phyloP scores from a whole-genome alignment of 805 yeast species.

The Lipomyces spencermartinsiae region DNA sequence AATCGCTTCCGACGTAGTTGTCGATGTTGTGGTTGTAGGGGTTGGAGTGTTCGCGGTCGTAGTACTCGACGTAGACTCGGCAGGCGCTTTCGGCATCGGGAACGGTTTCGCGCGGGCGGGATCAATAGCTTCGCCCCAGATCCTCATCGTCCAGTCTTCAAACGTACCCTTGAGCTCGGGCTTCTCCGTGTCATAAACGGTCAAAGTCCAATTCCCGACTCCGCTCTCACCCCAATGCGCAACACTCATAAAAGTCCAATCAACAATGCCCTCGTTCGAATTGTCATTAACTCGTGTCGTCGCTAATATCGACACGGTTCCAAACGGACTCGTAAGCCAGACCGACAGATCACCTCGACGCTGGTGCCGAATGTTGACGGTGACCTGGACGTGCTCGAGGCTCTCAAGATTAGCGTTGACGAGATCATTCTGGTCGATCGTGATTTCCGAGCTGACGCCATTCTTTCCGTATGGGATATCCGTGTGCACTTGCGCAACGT shows the following conservation, averaged over 20 bases:
- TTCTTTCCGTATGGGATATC: constrained; percentile 40
- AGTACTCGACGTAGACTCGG: constrained; percentile 33
- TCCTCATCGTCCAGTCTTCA: constrained; percentile 72
- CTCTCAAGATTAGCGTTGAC: constrained; percentile 65
- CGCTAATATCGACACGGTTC: constrained; percentile 76
- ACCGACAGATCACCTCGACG: constrained; percentile 74
- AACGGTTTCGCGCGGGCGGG: constrained; percentile 64
- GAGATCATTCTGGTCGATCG: constrained; percentile 58
- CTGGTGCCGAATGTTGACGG: constrained; percentile 69
- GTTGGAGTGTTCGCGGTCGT: constrained; percentile 28
- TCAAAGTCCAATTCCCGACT: constrained; percentile 80
- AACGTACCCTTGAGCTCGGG: constrained; percentile 47
- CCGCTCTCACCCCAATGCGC: constrained; percentile 95
- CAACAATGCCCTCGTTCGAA: constrained; percentile 62
- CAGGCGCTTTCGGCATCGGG: constrained; percentile 49
- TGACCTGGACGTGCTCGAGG: constrained; percentile 85
- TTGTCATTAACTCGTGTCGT: constrained; percentile 66
- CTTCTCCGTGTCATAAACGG: constrained; percentile 53
- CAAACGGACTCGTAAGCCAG: constrained; percentile 74
- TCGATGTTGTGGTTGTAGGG: constrained; percentile 21
- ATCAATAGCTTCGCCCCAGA: constrained; percentile 83
- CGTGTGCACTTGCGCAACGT: constrained; percentile 49
- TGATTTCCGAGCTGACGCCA: constrained; percentile 50
- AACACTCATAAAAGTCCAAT: constrained; percentile 97
- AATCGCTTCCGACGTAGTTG: constrained; percentile 20